A percentile compares a stretch with the other conserved stretches of the same genome.
phyloP scores from a whole-genome alignment of 2,329 filamentous ascomycete species.

The Monosporascus sp. region DNA sequence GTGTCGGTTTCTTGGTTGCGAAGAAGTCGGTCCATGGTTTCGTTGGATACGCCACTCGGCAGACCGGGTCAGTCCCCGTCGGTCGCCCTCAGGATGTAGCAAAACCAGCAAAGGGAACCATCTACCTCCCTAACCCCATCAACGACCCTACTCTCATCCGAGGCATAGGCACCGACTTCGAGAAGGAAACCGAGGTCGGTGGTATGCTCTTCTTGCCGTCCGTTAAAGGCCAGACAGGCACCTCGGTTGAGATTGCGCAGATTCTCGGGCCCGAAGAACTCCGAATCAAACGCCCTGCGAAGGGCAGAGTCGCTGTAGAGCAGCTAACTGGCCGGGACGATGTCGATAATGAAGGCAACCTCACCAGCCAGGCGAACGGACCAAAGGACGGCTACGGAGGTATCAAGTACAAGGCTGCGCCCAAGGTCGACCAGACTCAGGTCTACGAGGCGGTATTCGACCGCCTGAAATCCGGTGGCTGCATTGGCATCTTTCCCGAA shows the following conservation, averaged over 20 bases:
- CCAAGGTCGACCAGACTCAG: conserved; percentile 88
- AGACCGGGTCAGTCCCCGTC: conserved; percentile 88
- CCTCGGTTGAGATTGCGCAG: conserved; percentile 78
- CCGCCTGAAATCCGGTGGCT: conserved; percentile 75
- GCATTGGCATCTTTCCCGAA: conserved; percentile 95
- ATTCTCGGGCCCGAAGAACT: conserved; percentile 78
- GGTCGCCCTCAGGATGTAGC: conserved; percentile 86
- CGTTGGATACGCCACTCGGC: conserved; percentile 79
- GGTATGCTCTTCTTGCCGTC: conserved; percentile 85
- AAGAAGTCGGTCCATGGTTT: conserved; percentile 95
- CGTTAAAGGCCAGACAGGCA: conserved; percentile 68
- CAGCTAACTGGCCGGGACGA: conserved; percentile 81
- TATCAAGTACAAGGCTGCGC: conserved; percentile 79
- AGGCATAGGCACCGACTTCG: conserved; percentile 77
- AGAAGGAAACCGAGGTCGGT: conserved; percentile 67
- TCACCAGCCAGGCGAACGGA: conserved; percentile 53
- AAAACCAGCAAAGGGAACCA: conserved; percentile 69
- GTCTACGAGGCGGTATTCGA: conserved; percentile 93
- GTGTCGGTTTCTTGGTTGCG: conserved; percentile 88
- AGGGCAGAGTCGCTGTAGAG: conserved; percentile 65
- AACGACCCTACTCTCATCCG: conserved; percentile 78
- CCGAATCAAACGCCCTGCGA: conserved; percentile 82
- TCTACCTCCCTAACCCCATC: conserved; percentile 86
- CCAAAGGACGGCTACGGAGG: conserved; percentile 63
- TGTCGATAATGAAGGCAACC: conserved; percentile 60